Evolutionary conservation across 2,329 filamentous ascomycete species (phyloP).

Genomic region (Fusarium gaditjirri): DNA sequence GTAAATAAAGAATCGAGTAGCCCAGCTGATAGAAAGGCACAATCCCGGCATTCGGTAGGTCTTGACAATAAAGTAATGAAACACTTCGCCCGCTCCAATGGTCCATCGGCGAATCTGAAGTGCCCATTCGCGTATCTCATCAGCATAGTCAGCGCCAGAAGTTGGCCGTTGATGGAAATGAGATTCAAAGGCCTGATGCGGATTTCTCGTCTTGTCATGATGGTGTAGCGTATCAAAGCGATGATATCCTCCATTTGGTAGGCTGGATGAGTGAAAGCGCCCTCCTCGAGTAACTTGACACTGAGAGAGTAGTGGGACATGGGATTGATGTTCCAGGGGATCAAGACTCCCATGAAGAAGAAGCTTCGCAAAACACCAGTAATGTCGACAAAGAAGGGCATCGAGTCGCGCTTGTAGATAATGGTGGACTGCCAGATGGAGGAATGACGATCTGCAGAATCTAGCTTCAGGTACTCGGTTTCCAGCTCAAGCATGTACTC

Average conservation of each 20-base stretch:
- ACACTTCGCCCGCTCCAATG: constrained; percentile 33
- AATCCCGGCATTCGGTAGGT: constrained; percentile 24
- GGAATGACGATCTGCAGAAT: constrained; percentile 32
- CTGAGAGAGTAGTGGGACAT: constrained; percentile 33
- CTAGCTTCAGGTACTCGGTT: constrained; percentile 20
- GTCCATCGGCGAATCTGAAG: constrained; percentile 34
- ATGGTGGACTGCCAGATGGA: constrained; percentile 43
- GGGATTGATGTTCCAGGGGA: constrained; percentile 36
- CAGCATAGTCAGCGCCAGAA: constrained; percentile 25
- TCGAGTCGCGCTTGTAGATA: constrained; percentile 38
- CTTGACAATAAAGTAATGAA: constrained; percentile 35
- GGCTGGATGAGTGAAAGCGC: constrained; percentile 24
- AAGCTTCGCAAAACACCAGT: constrained; percentile 40
- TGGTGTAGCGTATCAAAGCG: constrained; percentile 29
- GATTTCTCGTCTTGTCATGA: constrained; percentile 22
- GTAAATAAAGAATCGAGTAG: constrained; percentile 26
- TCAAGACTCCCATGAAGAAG: constrained; percentile 41
- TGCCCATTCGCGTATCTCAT: constrained; percentile 29
- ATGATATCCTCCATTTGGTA: constrained; percentile 35
- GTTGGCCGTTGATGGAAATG: constrained; percentile 31
- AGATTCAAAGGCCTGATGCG: constrained; percentile 27
- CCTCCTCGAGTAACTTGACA: constrained; percentile 27
- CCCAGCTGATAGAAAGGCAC: constrained; percentile 22
- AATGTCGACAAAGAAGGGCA: constrained; percentile 43
- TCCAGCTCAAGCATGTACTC: constrained; percentile 39